Percentiles rank a stretch among this genome's conserved stretches.
Conservation (phyloP, 148 eudicot genomes). For the Pouteria glomerata region DNA sequence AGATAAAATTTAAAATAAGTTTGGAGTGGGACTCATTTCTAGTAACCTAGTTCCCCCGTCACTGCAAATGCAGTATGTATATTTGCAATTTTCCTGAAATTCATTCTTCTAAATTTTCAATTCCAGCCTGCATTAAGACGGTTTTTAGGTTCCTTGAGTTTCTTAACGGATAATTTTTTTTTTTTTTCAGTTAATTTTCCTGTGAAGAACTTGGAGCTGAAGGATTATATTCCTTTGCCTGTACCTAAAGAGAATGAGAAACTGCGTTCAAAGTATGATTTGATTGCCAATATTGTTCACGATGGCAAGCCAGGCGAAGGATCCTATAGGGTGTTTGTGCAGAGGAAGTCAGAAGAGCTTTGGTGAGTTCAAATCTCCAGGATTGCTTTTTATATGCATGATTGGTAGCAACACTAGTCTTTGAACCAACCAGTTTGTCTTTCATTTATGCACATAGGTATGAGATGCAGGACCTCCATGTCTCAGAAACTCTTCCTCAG, state of each 20-base stretch:
- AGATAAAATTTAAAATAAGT: not conserved
- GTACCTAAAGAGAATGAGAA: conserved; percentile 52
- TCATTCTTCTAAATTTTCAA: not conserved
- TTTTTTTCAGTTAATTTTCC: conserved; percentile 72
- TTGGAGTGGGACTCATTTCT: not conserved
- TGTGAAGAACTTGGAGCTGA: conserved; percentile 95
- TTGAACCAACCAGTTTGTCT: not conserved
- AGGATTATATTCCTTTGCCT: conserved; percentile 91
- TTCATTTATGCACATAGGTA: conserved; percentile 53
- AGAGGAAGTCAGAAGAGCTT: conserved; percentile 92
- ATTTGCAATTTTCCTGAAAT: not conserved
- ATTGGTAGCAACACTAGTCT: not conserved
- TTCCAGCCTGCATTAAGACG: not conserved
- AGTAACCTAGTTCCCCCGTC: not conserved
- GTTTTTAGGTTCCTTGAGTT: not conserved
- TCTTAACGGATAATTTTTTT: not conserved
- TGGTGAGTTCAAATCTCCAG: conserved; percentile 41
- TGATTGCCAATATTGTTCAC: conserved; percentile 93
- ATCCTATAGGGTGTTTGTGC: conserved; percentile 90
- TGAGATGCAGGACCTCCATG: conserved; percentile 97
- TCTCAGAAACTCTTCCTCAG: conserved; percentile 90
- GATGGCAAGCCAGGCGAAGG: conserved; percentile 99
- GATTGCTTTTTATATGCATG: not conserved
- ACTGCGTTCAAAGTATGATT: conserved; percentile 79
- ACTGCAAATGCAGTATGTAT: not conserved